These are phyloP conservation scores for Aureoboletus auriporus DNA, from an alignment of 768 basidiomycete genomes.

Conservation along the genomic window DNA sequence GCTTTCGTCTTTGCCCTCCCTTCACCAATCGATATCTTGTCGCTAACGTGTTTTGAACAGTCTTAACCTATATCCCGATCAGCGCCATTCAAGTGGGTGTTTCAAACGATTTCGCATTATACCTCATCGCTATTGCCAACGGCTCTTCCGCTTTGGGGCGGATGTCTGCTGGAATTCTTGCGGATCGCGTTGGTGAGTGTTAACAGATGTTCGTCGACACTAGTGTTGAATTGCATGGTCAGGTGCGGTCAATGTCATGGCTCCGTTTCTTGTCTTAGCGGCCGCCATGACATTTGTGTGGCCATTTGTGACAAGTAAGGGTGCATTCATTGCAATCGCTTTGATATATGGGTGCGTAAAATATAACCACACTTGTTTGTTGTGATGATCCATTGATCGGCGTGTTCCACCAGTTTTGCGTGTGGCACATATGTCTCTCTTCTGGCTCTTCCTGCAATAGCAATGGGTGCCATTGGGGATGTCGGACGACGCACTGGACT, in stretches of 20 bases:
- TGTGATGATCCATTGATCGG: not conserved
- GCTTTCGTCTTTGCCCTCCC: not conserved
- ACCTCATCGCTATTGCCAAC: constrained; percentile 67
- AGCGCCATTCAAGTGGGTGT: constrained; percentile 52
- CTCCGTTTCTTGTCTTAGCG: constrained; percentile 53
- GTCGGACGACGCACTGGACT: constrained; percentile 68
- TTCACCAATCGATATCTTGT: not conserved
- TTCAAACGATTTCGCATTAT: constrained; percentile 49
- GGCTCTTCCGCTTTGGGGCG: constrained; percentile 63
- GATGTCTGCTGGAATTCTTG: constrained; percentile 46
- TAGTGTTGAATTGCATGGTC: not conserved
- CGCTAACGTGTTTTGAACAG: constrained; percentile 27
- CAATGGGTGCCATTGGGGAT: constrained; percentile 56
- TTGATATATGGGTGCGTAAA: constrained; percentile 59
- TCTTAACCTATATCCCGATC: constrained; percentile 62
- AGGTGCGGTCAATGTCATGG: constrained; percentile 70
- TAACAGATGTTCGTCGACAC: not conserved
- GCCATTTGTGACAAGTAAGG: constrained; percentile 55
- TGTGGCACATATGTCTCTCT: constrained; percentile 62
- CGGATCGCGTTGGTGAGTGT: constrained; percentile 49
- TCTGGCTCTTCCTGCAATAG: constrained; percentile 53
- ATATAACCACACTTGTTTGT: too few species aligned
- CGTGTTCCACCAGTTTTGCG: constrained; percentile 39
- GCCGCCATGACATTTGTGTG: constrained; percentile 63
- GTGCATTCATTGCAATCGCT: constrained; percentile 47